A percentile compares a stretch with the other conserved stretches of the same genome.
These are phyloP conservation scores for Sclerotinia minor DNA, from an alignment of 2,329 filamentous ascomycete species.

Conservation along the genomic window DNA sequence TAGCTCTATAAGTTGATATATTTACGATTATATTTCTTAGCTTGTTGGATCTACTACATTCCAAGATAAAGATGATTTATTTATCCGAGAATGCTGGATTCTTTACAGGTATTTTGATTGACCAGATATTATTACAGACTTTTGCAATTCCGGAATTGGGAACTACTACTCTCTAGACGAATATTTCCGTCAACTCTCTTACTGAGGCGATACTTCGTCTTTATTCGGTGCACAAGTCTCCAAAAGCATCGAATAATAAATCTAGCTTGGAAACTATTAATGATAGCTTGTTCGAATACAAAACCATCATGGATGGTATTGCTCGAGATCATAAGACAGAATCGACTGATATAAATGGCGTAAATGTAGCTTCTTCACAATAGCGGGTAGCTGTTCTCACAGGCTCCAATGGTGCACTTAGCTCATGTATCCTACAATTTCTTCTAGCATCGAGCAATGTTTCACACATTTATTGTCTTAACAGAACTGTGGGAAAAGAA, in stretches of 20 bases:
- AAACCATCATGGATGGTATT: neutral
- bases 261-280: neutral
- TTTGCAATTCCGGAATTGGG: neutral
- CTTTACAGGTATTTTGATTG: neutral
- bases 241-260: neutral
- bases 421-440: conserved; percentile 48
- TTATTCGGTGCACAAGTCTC: neutral
- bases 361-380: neutral
- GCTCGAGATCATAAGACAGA: neutral
- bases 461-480: conserved; percentile 51
- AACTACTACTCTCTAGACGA: neutral
- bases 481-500: conserved; percentile 40
- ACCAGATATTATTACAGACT: neutral
- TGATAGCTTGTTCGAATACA: neutral
- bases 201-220: neutral
- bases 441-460: conserved; percentile 41
- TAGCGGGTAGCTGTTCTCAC: conserved; percentile 44
- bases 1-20: neutral
- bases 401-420: conserved; percentile 51
- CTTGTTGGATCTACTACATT: neutral
- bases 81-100: neutral
- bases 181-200: neutral
- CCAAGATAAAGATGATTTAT: too few species aligned
- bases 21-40: neutral
- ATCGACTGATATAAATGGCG: neutral